Evolutionary conservation across 2,329 filamentous ascomycete species (phyloP).

Genomic region (Aquanectria penicillioides): DNA sequence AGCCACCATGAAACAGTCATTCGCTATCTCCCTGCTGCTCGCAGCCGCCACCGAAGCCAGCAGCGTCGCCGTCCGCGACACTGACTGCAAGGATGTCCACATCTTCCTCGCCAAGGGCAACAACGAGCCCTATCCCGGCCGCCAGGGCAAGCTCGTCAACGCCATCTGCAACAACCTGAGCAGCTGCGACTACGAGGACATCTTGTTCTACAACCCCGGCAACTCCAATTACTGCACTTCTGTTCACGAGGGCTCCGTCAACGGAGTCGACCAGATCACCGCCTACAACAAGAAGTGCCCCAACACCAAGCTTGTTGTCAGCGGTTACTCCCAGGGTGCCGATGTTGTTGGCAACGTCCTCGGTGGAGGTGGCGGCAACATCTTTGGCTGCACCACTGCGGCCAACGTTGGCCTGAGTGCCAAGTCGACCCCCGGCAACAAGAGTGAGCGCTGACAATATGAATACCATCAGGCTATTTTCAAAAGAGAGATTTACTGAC

Average conservation of each 20-base stretch:
- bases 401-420: neutral
- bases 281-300: slow-evolving; percentile 53
- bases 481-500: no score
- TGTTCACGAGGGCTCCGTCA: slow-evolving; percentile 48
- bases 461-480: no score
- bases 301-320: slow-evolving; percentile 51
- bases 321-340: slow-evolving; percentile 54
- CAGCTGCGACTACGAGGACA: slow-evolving; percentile 47
- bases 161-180: slow-evolving; percentile 41
- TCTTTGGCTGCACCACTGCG: neutral
- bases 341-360: slow-evolving; percentile 51
- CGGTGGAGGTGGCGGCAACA: slow-evolving; percentile 42
- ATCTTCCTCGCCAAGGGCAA: slow-evolving; percentile 43
- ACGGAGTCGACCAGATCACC: slow-evolving; percentile 50
- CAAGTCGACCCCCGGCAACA: neutral
- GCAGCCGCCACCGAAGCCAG: slow-evolving; percentile 10
- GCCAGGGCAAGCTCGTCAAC: slow-evolving; percentile 39
- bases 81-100: slow-evolving; percentile 41
- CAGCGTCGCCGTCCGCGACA: slow-evolving; percentile 5
- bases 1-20: slow-evolving; percentile 13
- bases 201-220: slow-evolving; percentile 44
- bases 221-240: slow-evolving; percentile 48
- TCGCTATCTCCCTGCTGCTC: slow-evolving; percentile 15
- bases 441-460: neutral
- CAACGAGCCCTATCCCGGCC: slow-evolving; percentile 45